A percentile compares a stretch with the other conserved stretches of the same genome.
These are phyloP conservation scores for Erodium maritimum DNA, from an alignment of 345 rosid genomes.

Conservation along the genomic window DNA sequence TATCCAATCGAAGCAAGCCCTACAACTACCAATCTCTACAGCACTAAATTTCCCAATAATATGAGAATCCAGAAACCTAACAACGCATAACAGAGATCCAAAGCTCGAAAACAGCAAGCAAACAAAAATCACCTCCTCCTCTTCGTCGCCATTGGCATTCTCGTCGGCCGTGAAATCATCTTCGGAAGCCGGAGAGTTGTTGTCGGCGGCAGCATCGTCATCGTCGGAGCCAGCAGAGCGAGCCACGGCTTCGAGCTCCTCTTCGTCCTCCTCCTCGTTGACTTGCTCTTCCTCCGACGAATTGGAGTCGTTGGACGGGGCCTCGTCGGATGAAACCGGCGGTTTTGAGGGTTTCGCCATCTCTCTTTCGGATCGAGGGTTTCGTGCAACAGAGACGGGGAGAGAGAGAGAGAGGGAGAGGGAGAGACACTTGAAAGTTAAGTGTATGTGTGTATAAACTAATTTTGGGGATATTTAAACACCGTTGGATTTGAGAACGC, in stretches of 20 bases:
- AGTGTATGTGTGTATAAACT: too few relatives aligned
- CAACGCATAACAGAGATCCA: neutral
- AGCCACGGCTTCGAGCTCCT: conserved; percentile 94
- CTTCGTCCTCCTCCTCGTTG: conserved; percentile 78
- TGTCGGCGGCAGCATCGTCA: conserved; percentile 26
- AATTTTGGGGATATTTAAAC: neutral
- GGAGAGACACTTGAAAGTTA: neutral
- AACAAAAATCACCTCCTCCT: neutral
- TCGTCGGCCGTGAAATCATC: conserved; percentile 32
- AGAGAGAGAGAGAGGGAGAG: neutral
- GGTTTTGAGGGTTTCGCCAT: conserved; percentile 47
- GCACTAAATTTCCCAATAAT: neutral
- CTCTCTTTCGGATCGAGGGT: conserved; percentile 31
- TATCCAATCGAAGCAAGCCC: neutral
- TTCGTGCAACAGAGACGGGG: neutral
- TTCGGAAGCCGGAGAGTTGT: conserved; percentile 9
- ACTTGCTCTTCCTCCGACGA: conserved; percentile 58
- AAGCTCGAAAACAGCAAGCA: neutral
- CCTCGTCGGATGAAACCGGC: conserved; percentile 61
- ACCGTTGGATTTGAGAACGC: neutral
- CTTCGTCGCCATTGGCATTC: conserved; percentile 16
- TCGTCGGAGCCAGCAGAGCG: conserved; percentile 71
- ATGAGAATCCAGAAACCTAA: neutral
- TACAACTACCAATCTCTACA: neutral
- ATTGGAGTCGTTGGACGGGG: conserved; percentile 35